These are phyloP conservation scores for Phytophthora europaea DNA, from an alignment of 352 stramenopile genomes.

Conservation along the genomic window DNA sequence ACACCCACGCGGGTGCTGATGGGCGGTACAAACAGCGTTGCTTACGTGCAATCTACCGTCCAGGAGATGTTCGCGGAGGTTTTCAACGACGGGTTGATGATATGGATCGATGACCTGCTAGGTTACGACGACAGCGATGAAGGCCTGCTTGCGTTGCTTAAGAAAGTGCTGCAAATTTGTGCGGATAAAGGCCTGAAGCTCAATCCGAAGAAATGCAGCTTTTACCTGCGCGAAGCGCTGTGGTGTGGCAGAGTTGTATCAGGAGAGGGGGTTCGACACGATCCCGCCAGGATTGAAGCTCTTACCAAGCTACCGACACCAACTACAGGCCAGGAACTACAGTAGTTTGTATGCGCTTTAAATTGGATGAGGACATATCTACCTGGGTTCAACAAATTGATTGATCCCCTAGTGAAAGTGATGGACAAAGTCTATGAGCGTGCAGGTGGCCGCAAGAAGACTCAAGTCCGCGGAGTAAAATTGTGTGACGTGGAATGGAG, in stretches of 20 bases:
- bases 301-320: neutral
- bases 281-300: neutral
- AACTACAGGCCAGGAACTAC: constrained; percentile 11
- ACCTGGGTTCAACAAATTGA: constrained; percentile 9
- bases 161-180: constrained; percentile 15
- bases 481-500: neutral
- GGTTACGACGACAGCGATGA: neutral
- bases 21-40: neutral
- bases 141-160: neutral
- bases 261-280: neutral
- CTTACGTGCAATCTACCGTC: neutral
- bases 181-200: constrained; percentile 13
- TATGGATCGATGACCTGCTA: neutral
- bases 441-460: constrained; percentile 9
- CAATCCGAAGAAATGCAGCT: constrained; percentile 14
- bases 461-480: neutral
- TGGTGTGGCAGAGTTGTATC: neutral
- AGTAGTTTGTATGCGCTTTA: constrained; percentile 8
- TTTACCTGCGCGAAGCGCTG: neutral
- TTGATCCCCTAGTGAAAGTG: constrained; percentile 3
- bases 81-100: neutral
- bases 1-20: neutral
- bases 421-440: constrained; percentile 12
- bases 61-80: neutral
- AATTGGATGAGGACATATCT: constrained; percentile 10